Percentiles rank a stretch among this genome's conserved stretches.
Conservation (phyloP, 2,329 filamentous ascomycete genomes). For the Aciculosporium take region DNA sequence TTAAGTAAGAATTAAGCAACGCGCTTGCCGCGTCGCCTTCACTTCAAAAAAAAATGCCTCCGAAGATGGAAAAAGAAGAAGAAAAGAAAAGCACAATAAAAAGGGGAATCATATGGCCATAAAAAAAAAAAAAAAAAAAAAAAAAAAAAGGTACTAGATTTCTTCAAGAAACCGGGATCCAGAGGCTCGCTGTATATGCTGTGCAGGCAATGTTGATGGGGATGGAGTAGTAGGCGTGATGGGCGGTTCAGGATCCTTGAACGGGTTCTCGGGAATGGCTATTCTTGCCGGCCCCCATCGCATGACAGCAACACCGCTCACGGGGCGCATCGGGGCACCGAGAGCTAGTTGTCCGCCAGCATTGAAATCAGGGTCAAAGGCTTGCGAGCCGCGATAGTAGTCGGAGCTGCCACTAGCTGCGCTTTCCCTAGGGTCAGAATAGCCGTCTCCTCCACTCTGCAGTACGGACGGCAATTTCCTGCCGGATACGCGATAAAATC, state of each 20-base stretch:
- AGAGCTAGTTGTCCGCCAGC: slow-evolving; percentile 32
- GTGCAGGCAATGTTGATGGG: slow-evolving; percentile 22
- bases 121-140: neutral
- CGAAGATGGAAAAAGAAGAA: neutral
- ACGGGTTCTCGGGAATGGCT: slow-evolving; percentile 42
- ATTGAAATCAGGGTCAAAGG: slow-evolving; percentile 23
- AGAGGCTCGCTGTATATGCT: slow-evolving; percentile 20
- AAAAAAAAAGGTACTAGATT: slow-evolving; percentile 15
- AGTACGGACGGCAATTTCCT: slow-evolving; percentile 50
- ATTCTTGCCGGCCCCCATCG: slow-evolving; percentile 52
- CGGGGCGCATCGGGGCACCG: slow-evolving; percentile 43
- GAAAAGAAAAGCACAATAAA: slow-evolving; percentile 1
- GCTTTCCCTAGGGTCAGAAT: slow-evolving; percentile 33
- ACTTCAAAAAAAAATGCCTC: slow-evolving; percentile 1
- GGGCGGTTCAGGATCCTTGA: slow-evolving; percentile 18
- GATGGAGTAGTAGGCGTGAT: slow-evolving; percentile 14
- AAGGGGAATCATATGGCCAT: no score
- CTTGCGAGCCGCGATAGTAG: slow-evolving; percentile 39
- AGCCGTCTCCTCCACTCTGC: slow-evolving; percentile 48
- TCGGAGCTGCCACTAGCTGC: slow-evolving; percentile 35
- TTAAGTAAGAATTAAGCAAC: no score
- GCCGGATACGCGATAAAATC: slow-evolving; percentile 52
- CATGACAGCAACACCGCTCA: slow-evolving; percentile 46
- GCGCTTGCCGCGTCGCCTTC: neutral
- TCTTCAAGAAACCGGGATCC: slow-evolving; percentile 28